phyloP scores from a whole-genome alignment of 2,329 filamentous ascomycete genomes.

The Metarhizium humberi region DNA sequence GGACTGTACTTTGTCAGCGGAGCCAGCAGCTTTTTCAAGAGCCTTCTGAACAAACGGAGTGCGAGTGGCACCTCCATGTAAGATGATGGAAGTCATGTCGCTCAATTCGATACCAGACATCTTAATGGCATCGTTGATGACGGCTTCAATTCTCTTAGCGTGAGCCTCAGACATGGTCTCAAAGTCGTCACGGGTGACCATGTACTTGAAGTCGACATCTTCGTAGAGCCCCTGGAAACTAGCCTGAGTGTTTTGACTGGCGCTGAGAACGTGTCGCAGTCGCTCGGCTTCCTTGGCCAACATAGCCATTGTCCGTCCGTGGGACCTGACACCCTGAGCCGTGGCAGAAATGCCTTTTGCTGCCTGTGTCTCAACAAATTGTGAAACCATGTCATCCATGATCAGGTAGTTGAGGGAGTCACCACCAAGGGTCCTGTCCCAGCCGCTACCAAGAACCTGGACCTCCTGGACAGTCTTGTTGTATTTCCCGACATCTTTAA shows the following conservation, averaged over 20 bases:
- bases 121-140: slow-evolving; percentile 66
- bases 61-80: slow-evolving; percentile 82
- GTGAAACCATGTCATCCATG: slow-evolving; percentile 75
- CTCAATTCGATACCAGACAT: slow-evolving; percentile 61
- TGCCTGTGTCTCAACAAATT: slow-evolving; percentile 63
- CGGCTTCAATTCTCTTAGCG: slow-evolving; percentile 56
- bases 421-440: slow-evolving; percentile 83
- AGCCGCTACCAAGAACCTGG: slow-evolving; percentile 76
- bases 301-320: slow-evolving; percentile 81
- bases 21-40: slow-evolving; percentile 67
- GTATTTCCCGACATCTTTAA: slow-evolving; percentile 86
- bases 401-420: slow-evolving; percentile 84
- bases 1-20: slow-evolving; percentile 69
- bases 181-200: slow-evolving; percentile 70
- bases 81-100: slow-evolving; percentile 82
- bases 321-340: slow-evolving; percentile 53
- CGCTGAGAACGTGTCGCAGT: slow-evolving; percentile 80
- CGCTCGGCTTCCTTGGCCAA: slow-evolving; percentile 89
- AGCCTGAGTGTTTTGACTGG: slow-evolving; percentile 72
- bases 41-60: slow-evolving; percentile 92
- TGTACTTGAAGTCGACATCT: slow-evolving; percentile 89
- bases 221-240: slow-evolving; percentile 87
- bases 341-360: slow-evolving; percentile 57
- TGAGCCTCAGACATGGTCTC: slow-evolving; percentile 67
- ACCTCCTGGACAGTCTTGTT: slow-evolving; percentile 98